Base-by-base conservation (phyloP, 2,329 filamentous ascomycete species). In the Monilinia aucupariae region DNA sequence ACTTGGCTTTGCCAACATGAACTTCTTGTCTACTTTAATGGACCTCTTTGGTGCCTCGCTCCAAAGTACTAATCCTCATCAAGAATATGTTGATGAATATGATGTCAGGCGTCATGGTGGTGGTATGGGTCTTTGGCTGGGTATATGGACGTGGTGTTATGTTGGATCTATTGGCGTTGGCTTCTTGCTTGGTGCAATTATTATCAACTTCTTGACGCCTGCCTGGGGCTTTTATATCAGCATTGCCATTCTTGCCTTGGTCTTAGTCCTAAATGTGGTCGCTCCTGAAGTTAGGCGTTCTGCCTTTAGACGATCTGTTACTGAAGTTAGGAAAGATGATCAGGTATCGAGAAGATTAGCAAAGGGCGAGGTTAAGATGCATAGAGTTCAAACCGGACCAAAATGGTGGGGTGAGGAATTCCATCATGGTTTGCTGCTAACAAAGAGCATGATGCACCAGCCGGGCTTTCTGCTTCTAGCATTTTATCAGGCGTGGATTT, bases 351-450 rank as follows among this genome's bases (percentile, higher is more conserved):
- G 80, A 49, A 79, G 85, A 62, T 78, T 92, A 15, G 86, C 86
- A 34, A 81, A 87, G 50, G 89, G 90, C 2, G 89, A 92, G 72
- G 80, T 91, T 69, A 92, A 87, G 78, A 84, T 92, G 78, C 88
- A 92, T 72, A 82, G 90, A 65, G 81, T 84, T 61, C 83, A 87
- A 60, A 86, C 85, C 56, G 88, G 88, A 0, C 90, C 89, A 0
- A 85, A 78, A 68, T 91, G 88, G 83, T 92, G 88, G 88, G 87
- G 85, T 54, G 83, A 92, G 73, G 89, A 92, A 72, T 81, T 91
- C 27, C 85, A 85, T 74, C 88, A 90, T 51, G 90, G 89, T 12
- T 70, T 89, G 25, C 77, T 84, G 22, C 78, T 93, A 51, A 86
- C 82, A 54, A 73, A 82, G 25, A 84, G 86, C 70, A 92, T 92